Percentiles rank a stretch among this genome's conserved stretches.
These are phyloP conservation scores for Sutorius australiensis DNA, from an alignment of 768 basidiomycete species.

Conservation along the genomic window DNA sequence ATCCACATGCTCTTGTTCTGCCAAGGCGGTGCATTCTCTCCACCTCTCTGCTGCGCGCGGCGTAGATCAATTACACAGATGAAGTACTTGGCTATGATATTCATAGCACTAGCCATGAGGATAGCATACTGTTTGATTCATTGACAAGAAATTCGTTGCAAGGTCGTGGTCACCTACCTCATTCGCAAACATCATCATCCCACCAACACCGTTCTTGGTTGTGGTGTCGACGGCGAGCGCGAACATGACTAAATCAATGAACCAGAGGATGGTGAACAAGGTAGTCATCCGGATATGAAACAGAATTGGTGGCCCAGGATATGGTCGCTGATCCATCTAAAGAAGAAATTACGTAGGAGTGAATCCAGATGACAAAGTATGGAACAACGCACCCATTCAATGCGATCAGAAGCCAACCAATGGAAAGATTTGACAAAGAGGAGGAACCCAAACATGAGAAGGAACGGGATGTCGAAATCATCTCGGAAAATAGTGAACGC, in stretches of 20 bases:
- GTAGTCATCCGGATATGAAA: constrained; percentile 83
- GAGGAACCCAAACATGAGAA: constrained; percentile 90
- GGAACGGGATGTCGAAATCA: constrained; percentile 90
- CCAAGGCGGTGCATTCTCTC: constrained; percentile 88
- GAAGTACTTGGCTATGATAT: constrained; percentile 76
- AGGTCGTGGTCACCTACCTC: constrained; percentile 54
- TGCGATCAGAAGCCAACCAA: constrained; percentile 92
- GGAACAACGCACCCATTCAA: constrained; percentile 80
- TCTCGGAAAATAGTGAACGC: constrained; percentile 98
- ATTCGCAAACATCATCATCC: constrained; percentile 93
- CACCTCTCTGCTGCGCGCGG: constrained; percentile 70
- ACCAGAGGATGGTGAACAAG: constrained; percentile 72
- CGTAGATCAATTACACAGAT: constrained; percentile 80
- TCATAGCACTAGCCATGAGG: constrained; percentile 74
- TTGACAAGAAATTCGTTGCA: constrained; percentile 10
- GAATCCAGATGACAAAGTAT: not conserved
- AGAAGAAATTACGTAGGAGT: constrained; percentile 5
- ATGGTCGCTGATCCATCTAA: constrained; percentile 96
- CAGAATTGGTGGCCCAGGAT: constrained; percentile 74
- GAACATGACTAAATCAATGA: constrained; percentile 74
- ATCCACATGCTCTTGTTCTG: constrained; percentile 97
- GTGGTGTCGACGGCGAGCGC: constrained; percentile 78
- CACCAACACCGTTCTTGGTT: constrained; percentile 72
- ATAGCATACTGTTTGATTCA: constrained; percentile 69
- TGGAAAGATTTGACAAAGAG: constrained; percentile 97